These are phyloP conservation scores for Syzygium aqueum DNA, from an alignment of 345 rosid genomes.

Conservation along the genomic window DNA sequence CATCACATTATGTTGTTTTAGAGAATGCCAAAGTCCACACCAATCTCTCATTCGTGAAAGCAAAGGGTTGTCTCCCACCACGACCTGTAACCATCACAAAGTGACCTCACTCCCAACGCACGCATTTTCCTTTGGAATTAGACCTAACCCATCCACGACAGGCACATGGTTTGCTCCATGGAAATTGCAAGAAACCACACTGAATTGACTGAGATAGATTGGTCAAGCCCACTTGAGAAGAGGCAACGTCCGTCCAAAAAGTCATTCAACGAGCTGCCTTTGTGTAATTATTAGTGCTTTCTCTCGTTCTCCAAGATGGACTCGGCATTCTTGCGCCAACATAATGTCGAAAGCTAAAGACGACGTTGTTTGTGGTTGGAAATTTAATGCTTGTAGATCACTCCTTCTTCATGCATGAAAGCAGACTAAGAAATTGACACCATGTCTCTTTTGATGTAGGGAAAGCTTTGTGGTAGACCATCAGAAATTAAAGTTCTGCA, in stretches of 20 bases:
- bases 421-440: not conserved
- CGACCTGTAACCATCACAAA: not conserved
- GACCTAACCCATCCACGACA: slow-evolving; percentile 3
- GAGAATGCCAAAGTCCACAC: not conserved
- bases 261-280: not conserved
- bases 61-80: not conserved
- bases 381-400: not conserved
- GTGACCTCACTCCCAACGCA: not conserved
- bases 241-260: not conserved
- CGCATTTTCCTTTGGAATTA: not conserved
- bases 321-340: not conserved
- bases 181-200: not conserved
- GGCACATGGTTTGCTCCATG: slow-evolving; percentile 3
- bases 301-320: not conserved
- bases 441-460: not conserved
- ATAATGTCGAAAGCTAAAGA: not conserved
- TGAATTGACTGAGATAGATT: not conserved
- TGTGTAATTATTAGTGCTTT: not conserved
- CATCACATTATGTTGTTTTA: not conserved
- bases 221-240: not conserved
- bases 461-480: not conserved
- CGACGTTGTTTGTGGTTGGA: not conserved
- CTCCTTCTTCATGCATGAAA: not conserved
- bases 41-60: not conserved
- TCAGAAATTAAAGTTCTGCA: not conserved